Evolutionary conservation across 176 grass and related monocot species (phyloP).

Genomic region (Triticum turgidum): DNA sequence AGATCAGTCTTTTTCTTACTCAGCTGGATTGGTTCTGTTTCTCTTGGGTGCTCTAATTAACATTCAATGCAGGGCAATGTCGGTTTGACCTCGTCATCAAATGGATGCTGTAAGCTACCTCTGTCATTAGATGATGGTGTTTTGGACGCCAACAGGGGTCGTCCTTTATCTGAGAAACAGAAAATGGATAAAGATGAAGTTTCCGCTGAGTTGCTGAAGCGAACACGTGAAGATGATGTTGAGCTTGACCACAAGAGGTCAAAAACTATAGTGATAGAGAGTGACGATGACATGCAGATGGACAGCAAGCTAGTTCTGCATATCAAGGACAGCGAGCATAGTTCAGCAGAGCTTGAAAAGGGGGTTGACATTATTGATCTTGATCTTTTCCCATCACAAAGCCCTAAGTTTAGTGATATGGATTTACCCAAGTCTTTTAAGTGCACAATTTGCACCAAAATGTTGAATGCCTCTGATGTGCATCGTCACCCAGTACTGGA

Average conservation of each 20-base stretch:
- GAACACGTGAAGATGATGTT: slow-evolving; percentile 44
- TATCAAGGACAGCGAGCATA: slow-evolving; percentile 19
- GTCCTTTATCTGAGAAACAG: slow-evolving; percentile 29
- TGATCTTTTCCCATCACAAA: slow-evolving; percentile 58
- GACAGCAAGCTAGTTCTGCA: slow-evolving; percentile 28
- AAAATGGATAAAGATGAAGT: slow-evolving; percentile 35
- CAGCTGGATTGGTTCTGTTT: slow-evolving; percentile 1
- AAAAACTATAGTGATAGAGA: slow-evolving; percentile 59
- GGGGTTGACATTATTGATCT: slow-evolving; percentile 69
- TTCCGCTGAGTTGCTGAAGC: slow-evolving; percentile 42
- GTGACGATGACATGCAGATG: slow-evolving; percentile 62
- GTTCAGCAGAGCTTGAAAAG: slow-evolving; percentile 47
- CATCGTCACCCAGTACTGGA: slow-evolving; percentile 83
- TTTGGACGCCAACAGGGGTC: slow-evolving; percentile 22
- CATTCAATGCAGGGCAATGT: slow-evolving; percentile 35
- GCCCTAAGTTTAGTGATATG: slow-evolving; percentile 24
- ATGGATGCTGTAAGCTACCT: slow-evolving; percentile 33
- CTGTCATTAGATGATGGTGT: slow-evolving; percentile 21
- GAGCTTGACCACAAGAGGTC: slow-evolving; percentile 52
- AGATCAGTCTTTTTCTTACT: neutral
- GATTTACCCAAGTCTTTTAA: slow-evolving; percentile 43
- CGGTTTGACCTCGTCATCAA: slow-evolving; percentile 45
- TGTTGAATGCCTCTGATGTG: slow-evolving; percentile 68
- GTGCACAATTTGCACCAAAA: slow-evolving; percentile 75
- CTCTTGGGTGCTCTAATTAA: slow-evolving; percentile 9